Percentiles rank a stretch among this genome's conserved stretches.
Evolutionary conservation across 352 stramenopile species (phyloP).

Genomic region (Phytopythium kandeliae): DNA sequence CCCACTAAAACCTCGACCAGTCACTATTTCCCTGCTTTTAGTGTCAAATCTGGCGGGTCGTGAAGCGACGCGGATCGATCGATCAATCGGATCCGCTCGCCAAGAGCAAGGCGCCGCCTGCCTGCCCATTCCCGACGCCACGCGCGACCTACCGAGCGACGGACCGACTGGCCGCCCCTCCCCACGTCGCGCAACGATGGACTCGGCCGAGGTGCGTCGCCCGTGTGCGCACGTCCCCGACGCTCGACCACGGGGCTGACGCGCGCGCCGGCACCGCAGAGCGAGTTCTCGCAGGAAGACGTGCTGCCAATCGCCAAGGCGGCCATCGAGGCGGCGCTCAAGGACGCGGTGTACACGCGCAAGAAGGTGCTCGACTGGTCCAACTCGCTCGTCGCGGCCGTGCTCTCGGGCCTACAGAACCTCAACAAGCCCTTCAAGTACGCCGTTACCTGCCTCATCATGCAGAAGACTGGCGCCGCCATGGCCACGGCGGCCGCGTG

Average conservation of each 20-base stretch:
- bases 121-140: background rate
- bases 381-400: constrained; percentile 73
- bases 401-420: constrained; percentile 77
- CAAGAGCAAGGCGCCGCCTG: too few species aligned
- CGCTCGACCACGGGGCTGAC: background rate
- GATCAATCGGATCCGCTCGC: too few species aligned
- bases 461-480: constrained; percentile 78
- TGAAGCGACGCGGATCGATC: constrained; percentile 6
- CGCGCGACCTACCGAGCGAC: too few species aligned
- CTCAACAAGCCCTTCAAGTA: constrained; percentile 88
- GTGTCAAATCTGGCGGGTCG: background rate
- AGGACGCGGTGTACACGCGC: constrained; percentile 81
- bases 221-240: background rate
- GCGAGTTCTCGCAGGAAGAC: constrained; percentile 74
- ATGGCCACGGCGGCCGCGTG: constrained; percentile 67
- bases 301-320: constrained; percentile 72
- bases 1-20: background rate
- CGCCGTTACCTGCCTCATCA: constrained; percentile 79
- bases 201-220: constrained; percentile 32
- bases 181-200: constrained; percentile 36
- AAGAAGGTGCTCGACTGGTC: constrained; percentile 86
- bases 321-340: constrained; percentile 69
- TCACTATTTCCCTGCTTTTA: too few species aligned
- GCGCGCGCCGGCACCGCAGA: constrained; percentile 23
- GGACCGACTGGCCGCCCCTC: too few species aligned